phyloP scores from a whole-genome alignment of 2,329 filamentous ascomycete genomes.

The Kalmusia sp. region DNA sequence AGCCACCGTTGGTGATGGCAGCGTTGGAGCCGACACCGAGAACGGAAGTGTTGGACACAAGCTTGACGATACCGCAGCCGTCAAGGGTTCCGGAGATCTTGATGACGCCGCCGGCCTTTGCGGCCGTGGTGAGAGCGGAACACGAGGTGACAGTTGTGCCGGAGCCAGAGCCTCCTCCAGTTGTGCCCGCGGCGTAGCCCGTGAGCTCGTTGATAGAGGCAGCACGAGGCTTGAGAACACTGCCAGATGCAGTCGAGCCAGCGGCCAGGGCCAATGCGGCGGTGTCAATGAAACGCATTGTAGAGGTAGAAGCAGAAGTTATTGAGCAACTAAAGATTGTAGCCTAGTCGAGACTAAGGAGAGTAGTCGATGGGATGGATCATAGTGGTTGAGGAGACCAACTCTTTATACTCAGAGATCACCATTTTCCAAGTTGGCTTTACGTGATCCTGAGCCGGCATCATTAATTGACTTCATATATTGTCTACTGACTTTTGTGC shows the following conservation, averaged over 20 bases:
- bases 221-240: constrained; percentile 34
- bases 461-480: constrained; percentile 4
- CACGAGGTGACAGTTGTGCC: constrained; percentile 63
- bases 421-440: not conserved
- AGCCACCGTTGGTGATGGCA: constrained; percentile 55
- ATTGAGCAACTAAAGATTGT: not conserved
- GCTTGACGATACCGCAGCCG: constrained; percentile 40
- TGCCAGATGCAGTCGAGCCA: constrained; percentile 29
- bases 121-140: constrained; percentile 58
- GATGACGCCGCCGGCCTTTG: constrained; percentile 44
- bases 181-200: constrained; percentile 61
- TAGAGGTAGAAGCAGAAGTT: constrained; percentile 2
- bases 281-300: constrained; percentile 37
- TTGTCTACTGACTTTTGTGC: not conserved
- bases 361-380: not conserved
- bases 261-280: constrained; percentile 33
- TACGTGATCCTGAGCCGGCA: not conserved
- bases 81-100: constrained; percentile 40
- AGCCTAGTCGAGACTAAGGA: not conserved
- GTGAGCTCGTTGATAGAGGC: constrained; percentile 40
- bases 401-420: not conserved
- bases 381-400: no score
- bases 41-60: constrained; percentile 34
- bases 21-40: constrained; percentile 51
- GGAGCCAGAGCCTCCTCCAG: constrained; percentile 61